Base-by-base conservation (phyloP, 2,329 filamentous ascomycete genomes). In the Pezicula carpinea region DNA sequence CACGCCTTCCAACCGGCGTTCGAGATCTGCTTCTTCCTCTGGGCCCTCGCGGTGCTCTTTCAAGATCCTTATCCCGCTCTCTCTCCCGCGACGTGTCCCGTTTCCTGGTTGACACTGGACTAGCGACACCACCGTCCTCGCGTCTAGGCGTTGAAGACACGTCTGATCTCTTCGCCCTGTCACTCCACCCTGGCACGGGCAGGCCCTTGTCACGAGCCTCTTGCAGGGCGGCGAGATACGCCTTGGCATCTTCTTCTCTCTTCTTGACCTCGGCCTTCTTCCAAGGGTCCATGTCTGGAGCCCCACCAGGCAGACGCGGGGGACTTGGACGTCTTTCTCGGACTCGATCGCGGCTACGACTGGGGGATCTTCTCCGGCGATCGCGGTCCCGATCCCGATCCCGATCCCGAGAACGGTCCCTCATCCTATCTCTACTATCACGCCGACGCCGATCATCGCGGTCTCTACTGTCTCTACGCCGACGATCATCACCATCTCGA, bases 211-310 rank as follows among this genome's bases (percentile, higher is more conserved):
- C 73, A 23, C 76, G 71, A 26, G 80, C 79, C 54, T 82, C 79
- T 51, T 77, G 76, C 55, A 82, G 78, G 3, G 78, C 79, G 6
- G 79, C 79, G 32, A 83, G 67, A 55, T 83, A 84, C 4, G 78
- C 79, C 60, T 82, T 83, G 33, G 81, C 81, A 62, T 83, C 80
- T 52, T 75, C 75, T 60, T 83, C 79, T 43, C 80, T 74, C 59
- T 80, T 79, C 60, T 73, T 77, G 44, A 81, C 79, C 56, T 82
- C 79, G 48, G 76, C 75, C 53, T 77, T 74, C 60, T 83, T 83
- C 72, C 77, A 54, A 17, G 53, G 49, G 44, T 63, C 61, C 14
- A 39, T 29, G n/a, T 41, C 41, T 39, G 38, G 38, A 40, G 38
- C 38, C 44, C 48, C 19, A 44, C 36, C 38, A 32, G 47, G 34